These are phyloP conservation scores for Saccharomycopsis hybrid DNA, from an alignment of 1,139 yeast genomes.

Conservation along the genomic window DNA sequence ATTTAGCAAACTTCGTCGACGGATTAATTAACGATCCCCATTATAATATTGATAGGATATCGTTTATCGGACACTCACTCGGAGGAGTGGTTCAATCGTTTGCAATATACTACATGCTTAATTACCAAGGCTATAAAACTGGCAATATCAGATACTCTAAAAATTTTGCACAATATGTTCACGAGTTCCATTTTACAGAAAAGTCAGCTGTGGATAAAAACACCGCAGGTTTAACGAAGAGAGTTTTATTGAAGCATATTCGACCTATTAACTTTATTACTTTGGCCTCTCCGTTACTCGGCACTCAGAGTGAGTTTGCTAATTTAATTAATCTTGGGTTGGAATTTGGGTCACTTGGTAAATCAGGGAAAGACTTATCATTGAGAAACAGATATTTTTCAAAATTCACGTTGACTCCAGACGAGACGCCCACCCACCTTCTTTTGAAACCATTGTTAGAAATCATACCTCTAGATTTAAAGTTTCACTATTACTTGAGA, in stretches of 20 bases:
- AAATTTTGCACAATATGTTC: neutral
- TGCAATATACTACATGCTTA: slow-evolving; percentile 63
- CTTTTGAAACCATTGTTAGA: slow-evolving; percentile 54
- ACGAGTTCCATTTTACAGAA: too few relatives aligned
- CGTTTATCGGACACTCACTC: slow-evolving; percentile 86
- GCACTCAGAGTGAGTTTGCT: slow-evolving; percentile 80
- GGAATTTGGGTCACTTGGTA: slow-evolving; percentile 86
- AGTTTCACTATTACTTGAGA: slow-evolving; percentile 52
- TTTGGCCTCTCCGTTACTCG: slow-evolving; percentile 83
- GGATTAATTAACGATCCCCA: slow-evolving; percentile 37
- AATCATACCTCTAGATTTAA: slow-evolving; percentile 74
- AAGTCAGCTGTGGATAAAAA: too few relatives aligned
- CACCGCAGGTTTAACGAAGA: neutral
- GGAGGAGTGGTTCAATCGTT: slow-evolving; percentile 91
- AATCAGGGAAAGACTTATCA: slow-evolving; percentile 89
- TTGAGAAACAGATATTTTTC: slow-evolving; percentile 32
- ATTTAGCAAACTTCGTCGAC: slow-evolving; percentile 72
- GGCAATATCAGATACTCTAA: slow-evolving; percentile 7
- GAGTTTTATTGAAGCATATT: slow-evolving; percentile 52
- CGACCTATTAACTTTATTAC: slow-evolving; percentile 79
- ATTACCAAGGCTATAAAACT: slow-evolving; percentile 18
- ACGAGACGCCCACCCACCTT: slow-evolving; percentile 3
- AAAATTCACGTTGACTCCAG: slow-evolving; percentile 22
- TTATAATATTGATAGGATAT: slow-evolving; percentile 50
- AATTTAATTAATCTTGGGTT: slow-evolving; percentile 77